Percentiles rank a stretch among this genome's conserved stretches.
Evolutionary conservation across 106 monocot genomes (phyloP).

Genomic region (Phalaenopsis aphrodite): DNA sequence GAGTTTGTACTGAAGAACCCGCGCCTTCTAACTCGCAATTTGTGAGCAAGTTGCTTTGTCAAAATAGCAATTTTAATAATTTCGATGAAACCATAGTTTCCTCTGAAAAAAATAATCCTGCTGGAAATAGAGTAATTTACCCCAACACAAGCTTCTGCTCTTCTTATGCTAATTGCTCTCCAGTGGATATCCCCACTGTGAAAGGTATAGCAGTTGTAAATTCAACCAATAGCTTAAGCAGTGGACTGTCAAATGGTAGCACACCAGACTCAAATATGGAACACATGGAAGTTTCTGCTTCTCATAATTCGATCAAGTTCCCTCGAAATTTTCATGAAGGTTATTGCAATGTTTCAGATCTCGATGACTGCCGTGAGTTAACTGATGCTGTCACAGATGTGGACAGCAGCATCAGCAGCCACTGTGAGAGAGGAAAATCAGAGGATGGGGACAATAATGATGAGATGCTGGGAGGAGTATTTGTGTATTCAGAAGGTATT

Average conservation of each 20-base stretch:
- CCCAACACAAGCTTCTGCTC: neutral
- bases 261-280: neutral
- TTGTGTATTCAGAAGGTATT: conserved; percentile 76
- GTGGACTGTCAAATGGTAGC: conserved; percentile 5
- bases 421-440: conserved; percentile 59
- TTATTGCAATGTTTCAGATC: conserved; percentile 67
- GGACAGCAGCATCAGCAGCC: conserved; percentile 81
- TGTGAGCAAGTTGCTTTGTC: neutral
- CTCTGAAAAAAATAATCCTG: no score
- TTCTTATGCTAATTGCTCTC: conserved; percentile 10
- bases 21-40: neutral
- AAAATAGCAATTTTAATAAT: conserved; percentile 1
- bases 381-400: conserved; percentile 74
- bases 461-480: conserved; percentile 71
- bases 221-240: conserved; percentile 23
- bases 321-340: conserved; percentile 61
- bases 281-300: conserved; percentile 19
- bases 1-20: conserved; percentile 8
- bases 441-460: conserved; percentile 69
- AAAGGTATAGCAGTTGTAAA: conserved; percentile 11
- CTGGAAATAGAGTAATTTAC: no score
- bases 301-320: conserved; percentile 35
- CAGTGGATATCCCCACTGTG: conserved; percentile 18
- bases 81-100: conserved; percentile 12
- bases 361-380: conserved; percentile 64